Conservation (phyloP, 139 green algal species). For the Chlorella sp. region DNA sequence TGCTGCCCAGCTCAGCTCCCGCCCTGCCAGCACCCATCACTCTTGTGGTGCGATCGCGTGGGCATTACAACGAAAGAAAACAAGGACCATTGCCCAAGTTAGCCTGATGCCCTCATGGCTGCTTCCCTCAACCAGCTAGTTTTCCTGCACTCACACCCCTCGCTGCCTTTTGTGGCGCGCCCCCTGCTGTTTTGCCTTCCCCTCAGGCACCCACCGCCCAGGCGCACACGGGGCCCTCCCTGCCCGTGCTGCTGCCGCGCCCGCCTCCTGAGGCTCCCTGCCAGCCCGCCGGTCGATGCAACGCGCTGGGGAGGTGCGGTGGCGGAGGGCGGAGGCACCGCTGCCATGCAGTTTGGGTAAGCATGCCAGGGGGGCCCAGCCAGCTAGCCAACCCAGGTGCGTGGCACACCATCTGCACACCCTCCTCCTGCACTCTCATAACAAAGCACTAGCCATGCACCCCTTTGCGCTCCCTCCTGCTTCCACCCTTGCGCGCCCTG, state of each 20-base stretch:
- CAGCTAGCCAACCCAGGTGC: conserved; percentile 19
- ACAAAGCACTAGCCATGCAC: not conserved
- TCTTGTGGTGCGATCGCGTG: too few relatives aligned
- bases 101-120: too few relatives aligned
- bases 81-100: too few relatives aligned
- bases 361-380: not conserved
- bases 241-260: conserved; percentile 15
- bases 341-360: not conserved
- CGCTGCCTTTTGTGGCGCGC: not conserved
- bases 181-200: not conserved
- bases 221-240: conserved; percentile 12
- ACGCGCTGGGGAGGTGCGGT: not conserved
- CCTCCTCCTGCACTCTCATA: not conserved
- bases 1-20: too few relatives aligned
- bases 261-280: conserved; percentile 9
- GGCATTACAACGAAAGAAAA: too few relatives aligned
- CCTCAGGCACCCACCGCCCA: conserved; percentile 23
- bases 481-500: not conserved
- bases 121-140: too few relatives aligned
- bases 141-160: not conserved
- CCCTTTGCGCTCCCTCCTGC: not conserved
- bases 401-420: not conserved
- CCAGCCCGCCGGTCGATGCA: conserved; percentile 17
- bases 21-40: too few relatives aligned
- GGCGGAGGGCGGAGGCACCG: not conserved